These are phyloP conservation scores for Cicer yamashitae DNA, from an alignment of 306 rosid genomes.

Conservation along the genomic window DNA sequence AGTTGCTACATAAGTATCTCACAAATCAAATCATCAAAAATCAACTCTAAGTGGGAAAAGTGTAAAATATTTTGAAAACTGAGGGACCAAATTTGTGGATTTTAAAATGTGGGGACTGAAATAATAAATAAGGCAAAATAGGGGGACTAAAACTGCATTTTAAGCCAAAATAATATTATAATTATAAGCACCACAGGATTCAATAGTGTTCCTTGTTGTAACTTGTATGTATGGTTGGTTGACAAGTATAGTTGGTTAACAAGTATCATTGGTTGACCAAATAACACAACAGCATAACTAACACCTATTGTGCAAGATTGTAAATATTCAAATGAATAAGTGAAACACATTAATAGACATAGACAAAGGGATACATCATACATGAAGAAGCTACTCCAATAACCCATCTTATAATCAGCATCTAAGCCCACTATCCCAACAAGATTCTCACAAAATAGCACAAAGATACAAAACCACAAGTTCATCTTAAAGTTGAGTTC, in stretches of 20 bases:
- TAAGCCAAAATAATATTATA: too few species aligned
- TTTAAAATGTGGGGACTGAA: too few species aligned
- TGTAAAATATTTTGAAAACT: too few species aligned
- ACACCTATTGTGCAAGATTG: too few species aligned
- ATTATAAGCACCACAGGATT: too few species aligned
- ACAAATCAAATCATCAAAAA: too few species aligned
- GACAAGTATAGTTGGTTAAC: not conserved
- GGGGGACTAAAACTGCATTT: too few species aligned
- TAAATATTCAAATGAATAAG: constrained; percentile 6
- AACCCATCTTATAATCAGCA: not conserved
- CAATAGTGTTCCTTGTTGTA: not conserved
- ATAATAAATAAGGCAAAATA: too few species aligned
- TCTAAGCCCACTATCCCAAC: not conserved
- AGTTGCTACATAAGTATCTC: too few species aligned
- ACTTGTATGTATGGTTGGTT: not conserved
- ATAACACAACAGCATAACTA: not conserved
- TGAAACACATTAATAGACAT: not conserved
- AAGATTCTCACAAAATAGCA: not conserved
- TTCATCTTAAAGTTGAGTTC: constrained; percentile 5
- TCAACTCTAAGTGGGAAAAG: too few species aligned
- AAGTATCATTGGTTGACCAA: not conserved
- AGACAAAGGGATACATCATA: not conserved
- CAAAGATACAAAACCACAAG: not conserved
- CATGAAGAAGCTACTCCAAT: not conserved
- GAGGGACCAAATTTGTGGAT: too few species aligned